phyloP scores from a whole-genome alignment of 2,329 filamentous ascomycete species.

The Beauveria asiatica region DNA sequence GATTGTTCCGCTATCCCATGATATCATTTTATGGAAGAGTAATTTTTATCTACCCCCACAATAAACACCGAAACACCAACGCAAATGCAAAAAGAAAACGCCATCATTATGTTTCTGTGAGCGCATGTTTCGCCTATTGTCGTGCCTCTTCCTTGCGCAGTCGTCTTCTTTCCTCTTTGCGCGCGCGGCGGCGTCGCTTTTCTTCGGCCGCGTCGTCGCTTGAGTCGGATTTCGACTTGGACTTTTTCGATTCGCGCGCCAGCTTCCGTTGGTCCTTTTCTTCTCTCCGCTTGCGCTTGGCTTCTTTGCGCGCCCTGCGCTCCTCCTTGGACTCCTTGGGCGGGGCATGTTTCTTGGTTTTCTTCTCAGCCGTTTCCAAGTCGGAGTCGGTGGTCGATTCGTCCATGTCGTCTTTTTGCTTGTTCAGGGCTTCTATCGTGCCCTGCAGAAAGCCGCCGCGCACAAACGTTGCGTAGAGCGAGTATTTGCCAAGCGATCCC shows the following conservation, averaged over 20 bases:
- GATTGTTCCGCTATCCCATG: not conserved
- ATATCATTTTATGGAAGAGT: not conserved
- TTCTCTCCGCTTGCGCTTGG: constrained; percentile 19
- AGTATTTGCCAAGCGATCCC: constrained; percentile 46
- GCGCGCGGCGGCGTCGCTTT: constrained; percentile 35
- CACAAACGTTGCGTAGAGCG: constrained; percentile 78
- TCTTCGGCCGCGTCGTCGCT: constrained; percentile 30
- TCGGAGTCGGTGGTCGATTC: constrained; percentile 15
- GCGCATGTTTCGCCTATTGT: not conserved
- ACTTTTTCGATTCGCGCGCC: constrained; percentile 20
- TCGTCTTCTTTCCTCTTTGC: constrained; percentile 35
- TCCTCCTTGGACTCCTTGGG: constrained; percentile 32
- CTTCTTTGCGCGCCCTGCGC: constrained; percentile 27
- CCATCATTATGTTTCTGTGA: not conserved
- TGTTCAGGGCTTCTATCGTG: constrained; percentile 39
- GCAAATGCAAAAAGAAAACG: constrained; percentile 3
- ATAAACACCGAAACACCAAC: not conserved
- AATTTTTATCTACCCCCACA: not conserved
- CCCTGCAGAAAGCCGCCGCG: constrained; percentile 69
- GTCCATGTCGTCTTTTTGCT: constrained; percentile 14
- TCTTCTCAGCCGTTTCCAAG: constrained; percentile 17
- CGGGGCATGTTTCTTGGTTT: constrained; percentile 22
- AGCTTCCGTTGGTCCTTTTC: not conserved
- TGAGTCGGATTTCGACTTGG: constrained; percentile 22
- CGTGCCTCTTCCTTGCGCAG: constrained; percentile 24